Conservation (phyloP, 352 stramenopile species). For the Pythium utonaiense region DNA sequence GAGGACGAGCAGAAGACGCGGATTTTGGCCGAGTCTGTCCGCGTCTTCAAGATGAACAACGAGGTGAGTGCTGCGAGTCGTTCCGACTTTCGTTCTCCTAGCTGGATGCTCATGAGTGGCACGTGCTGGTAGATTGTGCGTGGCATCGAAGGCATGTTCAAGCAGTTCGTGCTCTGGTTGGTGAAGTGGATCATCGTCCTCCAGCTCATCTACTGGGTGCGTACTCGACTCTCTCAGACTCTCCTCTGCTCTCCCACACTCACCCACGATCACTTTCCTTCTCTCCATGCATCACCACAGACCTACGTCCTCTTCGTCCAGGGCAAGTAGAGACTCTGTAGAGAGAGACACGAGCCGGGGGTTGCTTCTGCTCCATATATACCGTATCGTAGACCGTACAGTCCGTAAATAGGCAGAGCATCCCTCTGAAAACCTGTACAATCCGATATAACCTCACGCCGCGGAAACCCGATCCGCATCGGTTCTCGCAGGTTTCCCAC, state of each 20-base stretch:
- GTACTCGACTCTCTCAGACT: slow-evolving; percentile 10
- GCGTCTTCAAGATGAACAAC: slow-evolving; percentile 69
- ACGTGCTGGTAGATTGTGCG: slow-evolving; percentile 41
- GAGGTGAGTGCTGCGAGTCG: too few species aligned
- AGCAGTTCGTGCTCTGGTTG: slow-evolving; percentile 44
- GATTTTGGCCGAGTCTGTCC: slow-evolving; percentile 49
- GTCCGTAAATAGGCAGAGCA: slow-evolving; percentile 3
- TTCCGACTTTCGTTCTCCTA: too few species aligned
- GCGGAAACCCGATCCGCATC: slow-evolving; percentile 1
- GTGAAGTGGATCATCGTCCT: slow-evolving; percentile 62
- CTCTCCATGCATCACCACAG: slow-evolving; percentile 4
- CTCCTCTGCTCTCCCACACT: neutral
- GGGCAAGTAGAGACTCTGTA: slow-evolving; percentile 14
- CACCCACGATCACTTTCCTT: neutral
- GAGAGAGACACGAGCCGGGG: neutral
- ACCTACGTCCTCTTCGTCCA: slow-evolving; percentile 25
- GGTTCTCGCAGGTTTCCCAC: slow-evolving; percentile 17
- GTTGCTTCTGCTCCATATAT: neutral
- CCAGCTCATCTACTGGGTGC: slow-evolving; percentile 43
- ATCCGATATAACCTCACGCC: slow-evolving; percentile 10
- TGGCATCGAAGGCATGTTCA: slow-evolving; percentile 51
- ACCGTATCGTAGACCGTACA: neutral
- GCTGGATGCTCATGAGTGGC: too few species aligned
- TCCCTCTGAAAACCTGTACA: slow-evolving; percentile 2
- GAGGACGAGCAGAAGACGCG: slow-evolving; percentile 46